Evolutionary conservation across 257 asterid species (phyloP).

Genomic region (Thymus quinquecostatus): DNA sequence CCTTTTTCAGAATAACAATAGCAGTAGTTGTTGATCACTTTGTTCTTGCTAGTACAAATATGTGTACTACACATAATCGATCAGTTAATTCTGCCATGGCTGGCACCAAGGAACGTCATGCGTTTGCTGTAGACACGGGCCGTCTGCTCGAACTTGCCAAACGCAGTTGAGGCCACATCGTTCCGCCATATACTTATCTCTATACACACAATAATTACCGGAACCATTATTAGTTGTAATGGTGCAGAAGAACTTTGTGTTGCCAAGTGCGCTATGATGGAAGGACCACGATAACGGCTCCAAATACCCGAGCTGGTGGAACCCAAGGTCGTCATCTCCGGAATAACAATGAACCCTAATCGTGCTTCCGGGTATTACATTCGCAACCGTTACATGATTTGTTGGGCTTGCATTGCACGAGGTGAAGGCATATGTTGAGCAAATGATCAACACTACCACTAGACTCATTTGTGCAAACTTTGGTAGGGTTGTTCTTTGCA

Average conservation of each 20-base stretch:
- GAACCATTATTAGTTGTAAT: constrained; percentile 12
- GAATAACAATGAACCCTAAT: constrained; percentile 27
- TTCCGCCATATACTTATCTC: not conserved
- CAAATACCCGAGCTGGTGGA: not conserved
- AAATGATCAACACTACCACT: not conserved
- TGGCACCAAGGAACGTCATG: constrained; percentile 14
- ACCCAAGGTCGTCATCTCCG: not conserved
- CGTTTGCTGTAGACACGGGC: constrained; percentile 29
- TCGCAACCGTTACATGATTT: not conserved
- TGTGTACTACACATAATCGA: too few species aligned
- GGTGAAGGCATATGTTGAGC: not conserved
- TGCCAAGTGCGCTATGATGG: not conserved
- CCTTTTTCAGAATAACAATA: too few species aligned
- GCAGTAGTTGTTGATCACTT: too few species aligned
- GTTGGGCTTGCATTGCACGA: not conserved
- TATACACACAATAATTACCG: not conserved
- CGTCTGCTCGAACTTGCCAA: constrained; percentile 19
- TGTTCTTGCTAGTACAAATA: too few species aligned
- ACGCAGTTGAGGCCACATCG: constrained; percentile 21
- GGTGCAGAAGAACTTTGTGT: constrained; percentile 20
- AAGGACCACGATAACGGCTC: constrained; percentile 12
- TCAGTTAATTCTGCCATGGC: constrained; percentile 14
- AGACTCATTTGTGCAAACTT: not conserved
- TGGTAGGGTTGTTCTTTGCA: too few species aligned
- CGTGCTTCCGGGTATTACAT: not conserved